These are phyloP conservation scores for Tolypocladium ovalisporum DNA, from an alignment of 2,329 filamentous ascomycete genomes.

Conservation along the genomic window DNA sequence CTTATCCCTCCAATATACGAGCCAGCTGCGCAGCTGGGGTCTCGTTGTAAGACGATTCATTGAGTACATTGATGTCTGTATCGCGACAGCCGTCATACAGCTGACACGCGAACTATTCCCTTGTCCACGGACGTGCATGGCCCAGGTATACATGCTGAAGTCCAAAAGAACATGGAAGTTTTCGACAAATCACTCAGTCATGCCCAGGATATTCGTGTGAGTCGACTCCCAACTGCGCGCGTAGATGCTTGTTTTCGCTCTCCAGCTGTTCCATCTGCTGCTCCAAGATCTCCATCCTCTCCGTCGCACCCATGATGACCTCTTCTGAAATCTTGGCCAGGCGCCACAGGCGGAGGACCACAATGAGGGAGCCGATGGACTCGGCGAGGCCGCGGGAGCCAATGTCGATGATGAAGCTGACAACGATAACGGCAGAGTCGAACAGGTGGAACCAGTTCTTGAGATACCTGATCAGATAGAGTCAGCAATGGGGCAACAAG, in stretches of 20 bases:
- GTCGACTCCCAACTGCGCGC: constrained; percentile 8
- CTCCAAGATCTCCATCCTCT: constrained; percentile 49
- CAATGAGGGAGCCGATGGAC: constrained; percentile 55
- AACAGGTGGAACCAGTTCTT: constrained; percentile 50
- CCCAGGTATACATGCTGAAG: neutral
- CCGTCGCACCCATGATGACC: constrained; percentile 49
- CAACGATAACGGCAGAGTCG: constrained; percentile 51
- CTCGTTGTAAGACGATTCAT: too few species aligned
- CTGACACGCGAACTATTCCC: neutral
- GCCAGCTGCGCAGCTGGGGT: too few species aligned
- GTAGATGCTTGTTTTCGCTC: constrained; percentile 27
- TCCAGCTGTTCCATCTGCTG: constrained; percentile 40
- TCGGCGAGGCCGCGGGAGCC: constrained; percentile 47
- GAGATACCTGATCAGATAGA: constrained; percentile 36
- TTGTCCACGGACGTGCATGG: neutral
- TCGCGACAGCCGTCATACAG: neutral
- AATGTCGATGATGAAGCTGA: constrained; percentile 51
- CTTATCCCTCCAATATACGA: too few species aligned
- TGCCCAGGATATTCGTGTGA: constrained; percentile 6
- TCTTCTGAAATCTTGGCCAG: constrained; percentile 64
- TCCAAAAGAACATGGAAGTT: neutral
- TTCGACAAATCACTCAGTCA: constrained; percentile 1
- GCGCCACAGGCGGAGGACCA: constrained; percentile 56
- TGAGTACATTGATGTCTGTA: neutral
- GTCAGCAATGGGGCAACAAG: neutral